Evolutionary conservation across 768 basidiomycete species (phyloP).

Genomic region (Tricholoma sp.): DNA sequence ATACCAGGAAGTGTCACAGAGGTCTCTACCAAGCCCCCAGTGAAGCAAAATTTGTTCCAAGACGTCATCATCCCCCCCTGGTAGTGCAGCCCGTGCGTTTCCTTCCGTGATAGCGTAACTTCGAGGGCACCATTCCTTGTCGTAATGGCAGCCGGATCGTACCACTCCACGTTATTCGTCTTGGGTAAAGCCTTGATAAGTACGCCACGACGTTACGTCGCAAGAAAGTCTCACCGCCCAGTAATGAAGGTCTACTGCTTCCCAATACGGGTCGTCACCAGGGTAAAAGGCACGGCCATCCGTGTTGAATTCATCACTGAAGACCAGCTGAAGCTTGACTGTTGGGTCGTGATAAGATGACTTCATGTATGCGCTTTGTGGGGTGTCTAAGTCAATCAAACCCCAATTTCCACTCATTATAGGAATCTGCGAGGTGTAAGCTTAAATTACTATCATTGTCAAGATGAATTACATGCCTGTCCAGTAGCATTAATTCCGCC

Average conservation of each 20-base stretch:
- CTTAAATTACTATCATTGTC: background rate
- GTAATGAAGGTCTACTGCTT: constrained; percentile 77
- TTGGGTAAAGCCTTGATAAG: constrained; percentile 16
- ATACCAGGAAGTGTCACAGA: constrained; percentile 66
- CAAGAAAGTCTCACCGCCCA: constrained; percentile 46
- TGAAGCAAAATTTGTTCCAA: constrained; percentile 95
- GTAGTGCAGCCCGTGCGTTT: constrained; percentile 68
- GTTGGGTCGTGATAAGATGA: constrained; percentile 48
- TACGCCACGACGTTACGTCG: background rate
- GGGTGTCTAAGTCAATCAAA: constrained; percentile 76
- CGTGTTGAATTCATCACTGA: constrained; percentile 85
- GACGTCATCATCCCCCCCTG: constrained; percentile 64
- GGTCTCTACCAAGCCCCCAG: constrained; percentile 73
- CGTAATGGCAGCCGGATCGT: constrained; percentile 73
- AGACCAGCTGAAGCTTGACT: constrained; percentile 61
- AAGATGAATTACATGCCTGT: constrained; percentile 38
- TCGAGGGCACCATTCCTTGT: constrained; percentile 72
- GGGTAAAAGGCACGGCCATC: constrained; percentile 80
- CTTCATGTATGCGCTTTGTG: constrained; percentile 48
- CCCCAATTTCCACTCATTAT: constrained; percentile 57
- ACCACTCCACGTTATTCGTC: constrained; percentile 84
- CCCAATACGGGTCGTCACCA: constrained; percentile 90
- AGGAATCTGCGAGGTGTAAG: constrained; percentile 39
- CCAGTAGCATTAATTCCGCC: constrained; percentile 76
- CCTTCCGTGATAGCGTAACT: constrained; percentile 63